Evolutionary conservation across 257 asterid genomes (phyloP).

Genomic region (Nicotiana knightiana): DNA sequence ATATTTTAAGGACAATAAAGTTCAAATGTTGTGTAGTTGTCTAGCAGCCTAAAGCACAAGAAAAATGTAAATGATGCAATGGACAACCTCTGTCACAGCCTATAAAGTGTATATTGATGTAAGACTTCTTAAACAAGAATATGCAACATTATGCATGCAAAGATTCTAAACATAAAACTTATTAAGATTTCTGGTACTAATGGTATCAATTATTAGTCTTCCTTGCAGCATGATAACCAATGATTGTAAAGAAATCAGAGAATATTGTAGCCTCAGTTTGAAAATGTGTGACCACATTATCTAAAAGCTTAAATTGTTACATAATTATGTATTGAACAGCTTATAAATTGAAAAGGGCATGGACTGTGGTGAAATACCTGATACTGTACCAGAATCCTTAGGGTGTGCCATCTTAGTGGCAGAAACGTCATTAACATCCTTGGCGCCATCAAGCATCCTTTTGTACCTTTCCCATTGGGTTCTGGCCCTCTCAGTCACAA

Average conservation of each 20-base stretch:
- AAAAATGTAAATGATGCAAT: not conserved
- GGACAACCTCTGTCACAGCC: too few species aligned
- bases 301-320: not conserved
- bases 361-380: conserved; percentile 16
- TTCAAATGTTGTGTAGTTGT: not conserved
- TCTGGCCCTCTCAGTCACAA: conserved; percentile 79
- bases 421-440: conserved; percentile 25
- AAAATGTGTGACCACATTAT: not conserved
- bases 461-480: conserved; percentile 72
- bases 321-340: not conserved
- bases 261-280: not conserved
- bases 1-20: not conserved
- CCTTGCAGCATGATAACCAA: not conserved
- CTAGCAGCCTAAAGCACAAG: not conserved
- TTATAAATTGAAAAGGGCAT: not conserved
- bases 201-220: not conserved
- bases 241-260: not conserved
- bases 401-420: conserved; percentile 20
- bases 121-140: not conserved
- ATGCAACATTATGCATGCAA: not conserved
- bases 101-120: not conserved
- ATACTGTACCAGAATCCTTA: conserved; percentile 8
- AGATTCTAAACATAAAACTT: not conserved
- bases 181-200: too few species aligned
- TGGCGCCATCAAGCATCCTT: conserved; percentile 75